Conservation (phyloP, 345 rosid species). For the Rubroshorea leprosula region DNA sequence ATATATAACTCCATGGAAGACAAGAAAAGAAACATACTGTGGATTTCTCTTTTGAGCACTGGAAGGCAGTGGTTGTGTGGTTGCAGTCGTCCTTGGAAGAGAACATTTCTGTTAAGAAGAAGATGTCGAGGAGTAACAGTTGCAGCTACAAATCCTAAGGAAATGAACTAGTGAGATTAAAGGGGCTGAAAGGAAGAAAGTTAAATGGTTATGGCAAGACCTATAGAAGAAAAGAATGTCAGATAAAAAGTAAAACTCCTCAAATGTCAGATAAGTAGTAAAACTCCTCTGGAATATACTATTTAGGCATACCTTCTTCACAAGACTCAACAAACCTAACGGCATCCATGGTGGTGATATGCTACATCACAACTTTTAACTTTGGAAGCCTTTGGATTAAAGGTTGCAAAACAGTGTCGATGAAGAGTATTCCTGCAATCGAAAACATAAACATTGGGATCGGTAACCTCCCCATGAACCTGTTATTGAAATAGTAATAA, state of each 20-base stretch:
- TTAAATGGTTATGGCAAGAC: conserved; percentile 72
- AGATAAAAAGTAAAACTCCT: too few relatives aligned
- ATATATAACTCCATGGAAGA: conserved; percentile 55
- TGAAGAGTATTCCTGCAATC: conserved; percentile 83
- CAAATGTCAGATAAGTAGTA: too few relatives aligned
- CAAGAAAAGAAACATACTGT: conserved; percentile 80
- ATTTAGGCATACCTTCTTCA: too few relatives aligned
- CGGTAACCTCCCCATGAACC: conserved; percentile 93
- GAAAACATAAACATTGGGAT: conserved; percentile 67
- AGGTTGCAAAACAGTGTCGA: conserved; percentile 66
- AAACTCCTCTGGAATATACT: conserved; percentile 27
- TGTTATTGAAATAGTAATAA: conserved; percentile 9
- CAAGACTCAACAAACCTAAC: conserved; percentile 71
- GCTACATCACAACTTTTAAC: conserved; percentile 80
- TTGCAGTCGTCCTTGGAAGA: too few relatives aligned
- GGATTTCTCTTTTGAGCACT: too few relatives aligned
- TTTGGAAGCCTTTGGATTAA: conserved; percentile 58
- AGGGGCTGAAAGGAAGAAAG: too few relatives aligned
- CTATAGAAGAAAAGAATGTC: conserved; percentile 17
- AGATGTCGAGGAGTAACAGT: too few relatives aligned
- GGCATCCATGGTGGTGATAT: conserved; percentile 78
- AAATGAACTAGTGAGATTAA: too few relatives aligned
- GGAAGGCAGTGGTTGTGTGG: too few relatives aligned
- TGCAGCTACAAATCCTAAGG: too few relatives aligned
- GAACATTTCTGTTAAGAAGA: too few relatives aligned